Conservation (phyloP, 768 basidiomycete genomes). For the Russula earlei region DNA sequence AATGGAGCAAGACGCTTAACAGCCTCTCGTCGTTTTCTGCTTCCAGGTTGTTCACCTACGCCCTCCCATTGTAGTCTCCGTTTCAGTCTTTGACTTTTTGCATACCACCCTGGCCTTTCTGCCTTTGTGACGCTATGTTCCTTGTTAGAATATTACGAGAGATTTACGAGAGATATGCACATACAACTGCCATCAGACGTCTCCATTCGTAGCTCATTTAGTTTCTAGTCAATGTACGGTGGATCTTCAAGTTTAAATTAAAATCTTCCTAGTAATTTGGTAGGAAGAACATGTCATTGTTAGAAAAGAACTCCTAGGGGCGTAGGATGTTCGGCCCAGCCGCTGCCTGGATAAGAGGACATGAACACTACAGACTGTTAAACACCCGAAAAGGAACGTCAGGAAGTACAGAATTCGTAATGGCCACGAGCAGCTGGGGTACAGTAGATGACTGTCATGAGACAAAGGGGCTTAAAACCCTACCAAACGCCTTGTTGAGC, state of each 20-base stretch:
- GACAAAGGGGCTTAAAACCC: background rate
- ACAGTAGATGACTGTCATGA: background rate
- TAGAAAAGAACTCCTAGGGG: background rate
- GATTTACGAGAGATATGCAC: too few species aligned
- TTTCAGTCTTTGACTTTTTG: too few species aligned
- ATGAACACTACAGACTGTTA: background rate
- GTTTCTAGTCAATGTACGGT: too few species aligned
- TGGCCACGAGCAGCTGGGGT: background rate
- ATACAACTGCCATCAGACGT: too few species aligned
- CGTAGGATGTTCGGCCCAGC: background rate
- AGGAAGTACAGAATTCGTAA: background rate
- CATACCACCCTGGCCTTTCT: too few species aligned
- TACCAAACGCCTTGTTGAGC: slow-evolving; percentile 28
- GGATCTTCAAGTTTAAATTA: too few species aligned
- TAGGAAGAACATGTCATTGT: background rate
- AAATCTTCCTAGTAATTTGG: background rate
- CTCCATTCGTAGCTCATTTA: too few species aligned
- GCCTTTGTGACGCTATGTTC: too few species aligned
- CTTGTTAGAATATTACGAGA: too few species aligned
- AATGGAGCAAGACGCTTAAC: background rate
- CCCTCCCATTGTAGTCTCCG: too few species aligned
- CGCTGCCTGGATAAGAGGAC: background rate
- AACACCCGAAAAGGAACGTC: background rate
- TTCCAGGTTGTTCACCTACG: too few species aligned
- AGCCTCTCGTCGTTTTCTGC: background rate